Conservation (phyloP, 208 protist genomes). For the Angomonas desouzai region DNA sequence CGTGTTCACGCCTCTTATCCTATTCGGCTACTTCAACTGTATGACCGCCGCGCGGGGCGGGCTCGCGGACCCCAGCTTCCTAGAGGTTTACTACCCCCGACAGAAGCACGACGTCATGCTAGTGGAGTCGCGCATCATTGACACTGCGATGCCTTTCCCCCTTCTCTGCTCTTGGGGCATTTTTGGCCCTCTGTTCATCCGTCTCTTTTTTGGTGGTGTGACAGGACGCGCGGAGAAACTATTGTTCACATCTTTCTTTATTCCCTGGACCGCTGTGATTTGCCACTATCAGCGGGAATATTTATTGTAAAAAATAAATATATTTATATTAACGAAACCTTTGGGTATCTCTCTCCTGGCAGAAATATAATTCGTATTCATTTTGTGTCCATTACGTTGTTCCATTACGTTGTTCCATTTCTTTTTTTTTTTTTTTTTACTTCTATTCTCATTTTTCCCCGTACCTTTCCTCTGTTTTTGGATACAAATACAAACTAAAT, state of each 20-base stretch:
- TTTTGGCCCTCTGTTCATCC: slow-evolving; percentile 41
- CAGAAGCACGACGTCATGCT: slow-evolving; percentile 41
- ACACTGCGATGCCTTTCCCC: slow-evolving; percentile 58
- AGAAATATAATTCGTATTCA: neutral
- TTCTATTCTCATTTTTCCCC: slow-evolving; percentile 12
- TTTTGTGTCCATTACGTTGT: neutral
- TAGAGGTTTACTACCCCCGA: slow-evolving; percentile 28
- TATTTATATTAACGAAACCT: neutral
- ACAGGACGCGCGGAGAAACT: neutral
- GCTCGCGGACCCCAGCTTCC: slow-evolving; percentile 49
- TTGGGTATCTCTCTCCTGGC: slow-evolving; percentile 15
- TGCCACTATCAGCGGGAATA: neutral
- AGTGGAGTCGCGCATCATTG: slow-evolving; percentile 52
- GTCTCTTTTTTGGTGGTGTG: slow-evolving; percentile 29
- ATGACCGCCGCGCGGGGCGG: slow-evolving; percentile 59
- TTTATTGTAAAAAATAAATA: neutral
- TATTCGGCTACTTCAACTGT: slow-evolving; percentile 65
- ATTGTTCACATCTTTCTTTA: neutral
- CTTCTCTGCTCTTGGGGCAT: slow-evolving; percentile 71
- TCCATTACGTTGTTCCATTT: slow-evolving; percentile 12
- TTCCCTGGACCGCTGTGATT: neutral
- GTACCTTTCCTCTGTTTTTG: slow-evolving; percentile 8
- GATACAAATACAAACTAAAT: neutral
- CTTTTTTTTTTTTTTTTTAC: too few relatives aligned
- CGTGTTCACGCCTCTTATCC: slow-evolving; percentile 50